These are phyloP conservation scores for Candida nitratophila DNA, from an alignment of 805 yeast genomes.

Conservation along the genomic window DNA sequence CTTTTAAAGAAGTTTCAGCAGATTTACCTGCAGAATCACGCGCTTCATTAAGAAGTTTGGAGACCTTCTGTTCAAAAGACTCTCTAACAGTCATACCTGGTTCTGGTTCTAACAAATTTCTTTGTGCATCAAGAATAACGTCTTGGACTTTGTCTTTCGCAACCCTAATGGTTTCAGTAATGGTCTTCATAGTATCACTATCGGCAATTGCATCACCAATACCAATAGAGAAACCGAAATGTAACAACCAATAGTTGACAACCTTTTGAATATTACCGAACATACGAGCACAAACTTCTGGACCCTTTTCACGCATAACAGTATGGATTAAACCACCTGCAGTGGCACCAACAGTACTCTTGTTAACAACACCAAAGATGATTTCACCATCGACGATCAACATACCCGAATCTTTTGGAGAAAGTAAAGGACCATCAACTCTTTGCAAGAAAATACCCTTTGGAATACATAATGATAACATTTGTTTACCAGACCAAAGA, in stretches of 20 bases:
- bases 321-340: conserved; percentile 98
- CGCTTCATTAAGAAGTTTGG: conserved; percentile 91
- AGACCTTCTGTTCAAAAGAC: conserved; percentile 95
- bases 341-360: conserved; percentile 97
- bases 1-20: conserved; percentile 93
- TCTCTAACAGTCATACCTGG: conserved; percentile 99
- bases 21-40: conserved; percentile 99
- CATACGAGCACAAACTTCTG: conserved; percentile 78
- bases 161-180: conserved; percentile 85
- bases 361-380: conserved; percentile 96
- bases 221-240: conserved; percentile 97
- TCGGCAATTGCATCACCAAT: conserved; percentile 99
- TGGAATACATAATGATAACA: conserved; percentile 88
- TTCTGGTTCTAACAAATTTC: conserved; percentile 81
- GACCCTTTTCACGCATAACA: conserved; percentile 96
- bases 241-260: conserved; percentile 93
- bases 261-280: conserved; percentile 93
- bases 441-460: conserved; percentile 92
- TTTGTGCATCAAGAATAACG: conserved; percentile 88
- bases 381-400: conserved; percentile 91
- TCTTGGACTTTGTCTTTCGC: conserved; percentile 95
- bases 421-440: conserved; percentile 78
- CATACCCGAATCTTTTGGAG: conserved; percentile 95
- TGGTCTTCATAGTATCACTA: conserved; percentile 88
- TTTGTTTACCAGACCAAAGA: conserved; percentile 95